Evolutionary conservation across 2,329 filamentous ascomycete species (phyloP).

Genomic region (Colletotrichum sidae): DNA sequence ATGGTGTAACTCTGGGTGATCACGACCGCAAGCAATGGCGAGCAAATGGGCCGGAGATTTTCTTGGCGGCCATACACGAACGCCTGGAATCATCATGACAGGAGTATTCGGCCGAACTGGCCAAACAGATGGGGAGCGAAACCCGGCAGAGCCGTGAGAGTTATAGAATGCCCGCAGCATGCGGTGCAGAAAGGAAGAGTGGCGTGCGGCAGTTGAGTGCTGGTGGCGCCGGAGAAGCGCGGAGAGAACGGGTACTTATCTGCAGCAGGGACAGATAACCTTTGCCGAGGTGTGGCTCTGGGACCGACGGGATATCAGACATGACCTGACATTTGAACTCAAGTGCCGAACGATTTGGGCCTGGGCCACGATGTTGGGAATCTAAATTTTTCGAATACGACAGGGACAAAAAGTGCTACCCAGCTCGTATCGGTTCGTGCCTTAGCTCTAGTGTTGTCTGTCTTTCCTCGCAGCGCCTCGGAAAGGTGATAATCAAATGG

Average conservation of each 20-base stretch:
- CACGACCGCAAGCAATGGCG: too few relatives aligned
- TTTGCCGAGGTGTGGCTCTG: background rate
- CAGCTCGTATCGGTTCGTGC: too few relatives aligned
- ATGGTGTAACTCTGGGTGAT: too few relatives aligned
- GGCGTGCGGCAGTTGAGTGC: background rate
- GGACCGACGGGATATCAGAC: slow-evolving; percentile 2
- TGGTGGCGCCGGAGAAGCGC: background rate
- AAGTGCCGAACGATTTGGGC: background rate
- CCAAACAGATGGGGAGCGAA: background rate
- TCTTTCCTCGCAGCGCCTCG: too few relatives aligned
- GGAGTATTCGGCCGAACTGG: slow-evolving; percentile 18
- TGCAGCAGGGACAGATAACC: background rate
- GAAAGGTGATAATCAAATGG: too few relatives aligned
- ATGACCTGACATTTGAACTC: slow-evolving; percentile 13
- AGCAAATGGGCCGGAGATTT: too few relatives aligned
- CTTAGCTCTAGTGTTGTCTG: too few relatives aligned
- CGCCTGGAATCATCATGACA: background rate
- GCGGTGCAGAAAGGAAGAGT: background rate
- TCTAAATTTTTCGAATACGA: too few relatives aligned
- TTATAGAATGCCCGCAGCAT: background rate
- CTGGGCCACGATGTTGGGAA: background rate
- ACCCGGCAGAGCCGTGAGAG: too few relatives aligned
- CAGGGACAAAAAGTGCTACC: too few relatives aligned
- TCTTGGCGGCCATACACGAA: too few relatives aligned
- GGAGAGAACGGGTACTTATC: background rate